Base-by-base conservation (phyloP, 1,139 yeast species). In the Pneumocystis murina region DNA sequence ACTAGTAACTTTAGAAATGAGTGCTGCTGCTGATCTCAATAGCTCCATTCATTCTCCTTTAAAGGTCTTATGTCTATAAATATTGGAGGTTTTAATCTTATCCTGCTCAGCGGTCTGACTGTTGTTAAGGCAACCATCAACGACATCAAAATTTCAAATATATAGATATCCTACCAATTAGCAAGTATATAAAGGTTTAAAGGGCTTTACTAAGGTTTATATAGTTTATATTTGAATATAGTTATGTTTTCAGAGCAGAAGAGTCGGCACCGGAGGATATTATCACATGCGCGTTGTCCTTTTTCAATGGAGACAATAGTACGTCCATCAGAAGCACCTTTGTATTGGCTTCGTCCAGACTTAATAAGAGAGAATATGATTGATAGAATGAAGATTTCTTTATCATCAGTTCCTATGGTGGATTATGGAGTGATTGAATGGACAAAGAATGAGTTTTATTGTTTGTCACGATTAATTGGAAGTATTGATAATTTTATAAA, bases 391-490 rank as follows among this genome's bases (percentile, higher is more conserved):
- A 30, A 10, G 7, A 14, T 62, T 38, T 10, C 7, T 20, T 2
- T 7, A 1, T 20, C 36, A 1, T 58, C 58, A 8, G 12, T 35
- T n/a, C 35, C 28, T 6, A 2, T 3, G 2, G n/a, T 16, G 16
- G 55, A 62, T 30, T 43, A 63, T 48, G 75, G 75, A 16, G 75
- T 75, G 66, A 68, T 71, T 36, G 90, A 84, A 70, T 76, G 85
- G 69, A 84, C 89, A 5, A 80, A 82, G 69, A 85, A 80, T 67
- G 77, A 80, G 59, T 78, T 81, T 65, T 86, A 84, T 70, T 80
- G 83, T 66, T 84, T 86, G 12, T 78, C 83, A 3, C 79, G 79
- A 67, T 76, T 85, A n/a, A 83, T 85, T 8, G 84, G 86, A 0
- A 71, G 76, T 24, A 88, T 88, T 0, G 71, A 77, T 1, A 74